Percentiles rank a stretch among this genome's conserved stretches.
These are phyloP conservation scores for Camelina laxa DNA, from an alignment of 345 rosid genomes.

Conservation along the genomic window DNA sequence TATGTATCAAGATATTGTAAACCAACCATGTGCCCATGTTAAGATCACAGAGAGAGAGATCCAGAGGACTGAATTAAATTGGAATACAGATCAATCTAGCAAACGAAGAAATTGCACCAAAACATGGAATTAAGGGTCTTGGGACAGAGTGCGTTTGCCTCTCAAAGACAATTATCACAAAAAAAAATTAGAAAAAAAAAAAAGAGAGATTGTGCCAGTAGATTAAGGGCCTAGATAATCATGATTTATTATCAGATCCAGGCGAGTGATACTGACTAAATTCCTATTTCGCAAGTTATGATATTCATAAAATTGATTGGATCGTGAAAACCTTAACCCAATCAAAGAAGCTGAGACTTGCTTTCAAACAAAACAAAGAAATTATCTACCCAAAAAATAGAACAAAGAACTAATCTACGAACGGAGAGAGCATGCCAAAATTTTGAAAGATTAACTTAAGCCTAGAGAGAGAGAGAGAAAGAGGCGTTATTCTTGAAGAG, in stretches of 20 bases:
- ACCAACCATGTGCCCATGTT: slow-evolving; percentile 14
- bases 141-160: slow-evolving; percentile 50
- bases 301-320: slow-evolving; percentile 32
- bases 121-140: slow-evolving; percentile 42
- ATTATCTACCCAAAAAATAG: background rate
- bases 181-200: background rate
- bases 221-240: slow-evolving; percentile 47
- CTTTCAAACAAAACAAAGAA: background rate
- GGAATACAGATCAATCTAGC: slow-evolving; percentile 33
- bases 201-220: slow-evolving; percentile 30
- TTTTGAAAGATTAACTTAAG: no score
- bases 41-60: slow-evolving; percentile 1
- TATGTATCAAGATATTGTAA: background rate
- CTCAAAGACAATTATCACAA: background rate
- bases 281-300: slow-evolving; percentile 40
- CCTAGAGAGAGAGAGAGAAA: no score
- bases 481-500: no score
- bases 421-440: no score
- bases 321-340: slow-evolving; percentile 22
- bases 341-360: slow-evolving; percentile 47
- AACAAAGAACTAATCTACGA: background rate
- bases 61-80: slow-evolving; percentile 6
- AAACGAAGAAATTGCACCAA: slow-evolving; percentile 51
- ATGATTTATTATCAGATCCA: slow-evolving; percentile 38
- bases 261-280: slow-evolving; percentile 45